A percentile compares a stretch with the other conserved stretches of the same genome.
Conservation (phyloP, 2,329 filamentous ascomycete species). For the Phialemonium atrogriseum region DNA sequence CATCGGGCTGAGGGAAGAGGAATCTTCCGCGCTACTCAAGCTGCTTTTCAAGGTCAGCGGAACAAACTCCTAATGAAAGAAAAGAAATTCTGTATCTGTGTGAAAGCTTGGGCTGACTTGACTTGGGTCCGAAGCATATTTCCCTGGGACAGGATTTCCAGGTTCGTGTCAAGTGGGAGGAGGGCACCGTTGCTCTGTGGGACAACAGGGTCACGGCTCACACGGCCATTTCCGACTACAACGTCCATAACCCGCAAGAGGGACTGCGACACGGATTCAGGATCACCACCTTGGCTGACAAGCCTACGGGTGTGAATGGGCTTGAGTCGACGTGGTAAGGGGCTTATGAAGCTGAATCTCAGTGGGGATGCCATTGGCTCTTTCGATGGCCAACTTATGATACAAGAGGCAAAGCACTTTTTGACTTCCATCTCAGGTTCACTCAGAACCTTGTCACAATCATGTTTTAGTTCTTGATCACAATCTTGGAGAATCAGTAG, state of each 20-base stretch:
- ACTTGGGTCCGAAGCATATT: slow-evolving; percentile 26
- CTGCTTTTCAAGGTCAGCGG: slow-evolving; percentile 48
- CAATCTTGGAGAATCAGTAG: no score
- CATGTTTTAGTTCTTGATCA: no score
- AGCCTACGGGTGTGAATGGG: slow-evolving; percentile 27
- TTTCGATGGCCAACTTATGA: no score
- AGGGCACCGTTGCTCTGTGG: slow-evolving; percentile 60
- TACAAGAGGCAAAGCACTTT: no score
- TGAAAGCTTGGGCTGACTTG: slow-evolving; percentile 5
- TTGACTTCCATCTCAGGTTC: no score
- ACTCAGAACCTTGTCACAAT: no score
- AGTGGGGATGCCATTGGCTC: no score
- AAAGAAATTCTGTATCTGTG: no score
- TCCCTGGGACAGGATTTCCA: slow-evolving; percentile 56
- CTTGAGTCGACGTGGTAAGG: slow-evolving; percentile 28
- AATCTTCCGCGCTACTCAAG: slow-evolving; percentile 58
- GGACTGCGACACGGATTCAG: slow-evolving; percentile 31
- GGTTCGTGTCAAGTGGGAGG: slow-evolving; percentile 56
- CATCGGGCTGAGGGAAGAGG: slow-evolving; percentile 57
- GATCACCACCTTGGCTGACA: slow-evolving; percentile 30
- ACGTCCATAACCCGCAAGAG: slow-evolving; percentile 29
- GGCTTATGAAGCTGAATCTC: no score
- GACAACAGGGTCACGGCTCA: slow-evolving; percentile 50
- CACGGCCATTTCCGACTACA: slow-evolving; percentile 35
- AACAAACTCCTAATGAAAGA: no score